Evolutionary conservation across 805 yeast species (phyloP), one percentile per base, ranked within the genome.

Genomic region (Wickerhamiella brachini): DNA sequence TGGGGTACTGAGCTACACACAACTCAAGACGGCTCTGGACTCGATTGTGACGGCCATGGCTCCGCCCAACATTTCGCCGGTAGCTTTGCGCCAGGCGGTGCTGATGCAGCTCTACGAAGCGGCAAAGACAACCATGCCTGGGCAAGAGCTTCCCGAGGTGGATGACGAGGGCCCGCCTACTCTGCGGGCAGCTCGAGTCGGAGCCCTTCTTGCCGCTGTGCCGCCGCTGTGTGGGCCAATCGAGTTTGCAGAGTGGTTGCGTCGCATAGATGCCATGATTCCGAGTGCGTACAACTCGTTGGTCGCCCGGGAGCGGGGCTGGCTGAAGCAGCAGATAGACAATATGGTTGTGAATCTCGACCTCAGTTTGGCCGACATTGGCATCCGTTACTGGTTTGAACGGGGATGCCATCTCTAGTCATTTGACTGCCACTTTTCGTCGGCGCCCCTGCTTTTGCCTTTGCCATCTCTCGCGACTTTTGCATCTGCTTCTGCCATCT

Each of bases 21-120:
- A 83, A 59, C 65, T 80, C 20, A 69, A 70, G 22, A 69, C 80
- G 20, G 86, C 85, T 0, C 65, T 79, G 18, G 79, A 74, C 56
- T 73, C 80, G 0, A 64, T 81, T 26, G 77, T 83, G 0, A 70
- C 73, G 15, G 61, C 71, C 0, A 62, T 68, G 2, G 64, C 69
- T 7, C 71, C 74, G 0, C 71, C 70, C 7, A 60, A 45, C 42
- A 61, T 42, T 60, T 22, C 44, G 31, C 45, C 55, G 24, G 62
- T 39, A 52, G 59, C 12, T 48, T 61, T 54, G 53, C 66, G 50
- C 67, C 68, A 49, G 3, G 34, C 44, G 10, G 67, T 79, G 34
- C 58, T 79, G 13, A 68, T 70, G 22, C 66, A 65, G 24, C 57
- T 81, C 4, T 73, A 68, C 59, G 59, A 64, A 45, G 63, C 68